A percentile compares a stretch with the other conserved stretches of the same genome.
Conservation (phyloP, 345 rosid species). For the Salix caprea region DNA sequence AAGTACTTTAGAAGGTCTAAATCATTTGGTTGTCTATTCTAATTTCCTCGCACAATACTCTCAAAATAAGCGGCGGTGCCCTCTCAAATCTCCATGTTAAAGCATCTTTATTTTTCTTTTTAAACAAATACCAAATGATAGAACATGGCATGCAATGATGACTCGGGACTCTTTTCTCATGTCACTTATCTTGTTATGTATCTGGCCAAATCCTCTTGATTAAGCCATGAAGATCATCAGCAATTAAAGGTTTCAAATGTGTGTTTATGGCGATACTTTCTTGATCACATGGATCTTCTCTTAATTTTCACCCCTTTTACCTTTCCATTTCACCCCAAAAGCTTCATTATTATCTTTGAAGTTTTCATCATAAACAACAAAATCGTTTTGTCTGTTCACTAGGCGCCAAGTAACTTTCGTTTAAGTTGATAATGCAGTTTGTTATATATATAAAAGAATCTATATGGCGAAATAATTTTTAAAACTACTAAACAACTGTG, state of each 20-base stretch:
- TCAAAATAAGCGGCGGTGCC: conserved; percentile 13
- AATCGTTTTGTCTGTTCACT: conserved; percentile 4
- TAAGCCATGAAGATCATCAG: conserved; percentile 11
- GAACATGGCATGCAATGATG: conserved; percentile 43
- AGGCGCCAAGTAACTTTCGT: conserved; percentile 7
- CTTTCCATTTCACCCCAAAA: conserved; percentile 26
- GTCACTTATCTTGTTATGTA: conserved; percentile 5
- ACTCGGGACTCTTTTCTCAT: conserved; percentile 33
- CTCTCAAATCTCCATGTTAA: conserved; percentile 23
- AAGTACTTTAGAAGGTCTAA: conserved; percentile 41
- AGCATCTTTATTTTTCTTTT: conserved; percentile 26
- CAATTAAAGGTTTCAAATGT: conserved; percentile 26
- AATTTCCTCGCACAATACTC: conserved; percentile 17
- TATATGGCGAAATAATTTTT: too few relatives aligned
- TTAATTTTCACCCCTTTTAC: conserved; percentile 7
- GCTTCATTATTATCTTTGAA: conserved; percentile 5
- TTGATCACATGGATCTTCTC: conserved; percentile 21
- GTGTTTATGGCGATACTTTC: conserved; percentile 24
- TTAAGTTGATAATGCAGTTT: not conserved
- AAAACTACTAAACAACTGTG: not conserved
- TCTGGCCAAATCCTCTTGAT: conserved; percentile 19
- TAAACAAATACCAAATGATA: conserved; percentile 24
- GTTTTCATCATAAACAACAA: conserved; percentile 23
- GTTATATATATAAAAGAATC: not conserved
- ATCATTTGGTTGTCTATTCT: conserved; percentile 38